These are phyloP conservation scores for Pseudozyma pruni DNA, from an alignment of 1,284 basidiomycete species.

Conservation along the genomic window DNA sequence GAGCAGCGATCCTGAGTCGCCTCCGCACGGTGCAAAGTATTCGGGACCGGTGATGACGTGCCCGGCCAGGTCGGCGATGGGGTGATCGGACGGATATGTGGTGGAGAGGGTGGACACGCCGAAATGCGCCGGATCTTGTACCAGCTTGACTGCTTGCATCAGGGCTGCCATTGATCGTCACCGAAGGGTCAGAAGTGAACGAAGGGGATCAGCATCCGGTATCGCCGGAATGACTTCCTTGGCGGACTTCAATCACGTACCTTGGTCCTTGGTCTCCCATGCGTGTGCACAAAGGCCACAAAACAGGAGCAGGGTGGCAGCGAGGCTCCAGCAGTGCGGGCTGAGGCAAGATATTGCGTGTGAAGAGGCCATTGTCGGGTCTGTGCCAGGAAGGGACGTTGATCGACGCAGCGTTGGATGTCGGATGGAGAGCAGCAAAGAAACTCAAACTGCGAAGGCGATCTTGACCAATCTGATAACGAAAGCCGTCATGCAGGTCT, in stretches of 20 bases:
- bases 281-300: conserved; percentile 3
- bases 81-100: conserved; percentile 39
- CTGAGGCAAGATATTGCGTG: too few species aligned
- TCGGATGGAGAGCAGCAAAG: too few species aligned
- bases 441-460: too few species aligned
- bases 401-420: too few species aligned
- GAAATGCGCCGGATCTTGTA: conserved; percentile 38
- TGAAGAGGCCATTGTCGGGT: too few species aligned
- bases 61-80: conserved; percentile 35
- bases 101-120: conserved; percentile 57
- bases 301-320: neutral
- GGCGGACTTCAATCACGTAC: too few species aligned
- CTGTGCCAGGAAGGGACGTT: too few species aligned
- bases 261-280: conserved; percentile 27
- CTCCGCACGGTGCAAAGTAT: conserved; percentile 64
- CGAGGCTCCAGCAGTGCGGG: neutral
- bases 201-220: too few species aligned
- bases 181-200: neutral
- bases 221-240: too few species aligned
- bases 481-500: too few species aligned
- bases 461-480: too few species aligned
- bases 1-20: conserved; percentile 54
- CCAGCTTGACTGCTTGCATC: conserved; percentile 35
- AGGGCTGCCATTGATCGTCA: conserved; percentile 10
- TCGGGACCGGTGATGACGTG: conserved; percentile 51